phyloP scores from a whole-genome alignment of 176 grass and related monocot genomes.

The Musa beccarii region DNA sequence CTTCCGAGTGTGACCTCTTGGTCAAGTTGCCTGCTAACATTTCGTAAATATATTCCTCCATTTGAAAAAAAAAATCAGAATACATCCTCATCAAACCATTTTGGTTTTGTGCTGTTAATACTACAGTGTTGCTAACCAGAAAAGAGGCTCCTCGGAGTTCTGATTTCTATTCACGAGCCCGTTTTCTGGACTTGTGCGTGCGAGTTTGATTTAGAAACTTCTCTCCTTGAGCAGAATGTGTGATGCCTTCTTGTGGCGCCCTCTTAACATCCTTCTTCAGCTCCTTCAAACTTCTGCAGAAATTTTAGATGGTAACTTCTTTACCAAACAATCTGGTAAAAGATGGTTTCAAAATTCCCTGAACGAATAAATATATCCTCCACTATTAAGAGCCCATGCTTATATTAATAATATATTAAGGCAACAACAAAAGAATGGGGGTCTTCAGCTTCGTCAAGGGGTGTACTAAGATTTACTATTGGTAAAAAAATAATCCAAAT shows the following conservation, averaged over 20 bases:
- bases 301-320: background rate
- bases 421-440: too few species aligned
- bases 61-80: too few species aligned
- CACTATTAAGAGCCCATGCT: background rate
- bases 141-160: background rate
- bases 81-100: too few species aligned
- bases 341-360: too few species aligned
- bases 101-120: too few species aligned
- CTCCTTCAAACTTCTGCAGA: background rate
- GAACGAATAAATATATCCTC: background rate
- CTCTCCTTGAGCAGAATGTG: background rate
- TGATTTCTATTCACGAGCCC: background rate
- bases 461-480: background rate
- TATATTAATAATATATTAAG: background rate
- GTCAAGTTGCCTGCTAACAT: too few species aligned
- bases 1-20: too few species aligned
- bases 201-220: background rate
- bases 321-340: background rate
- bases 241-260: background rate
- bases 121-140: too few species aligned
- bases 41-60: too few species aligned
- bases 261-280: background rate
- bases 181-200: conserved; percentile 3
- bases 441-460: too few species aligned
- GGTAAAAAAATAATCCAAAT: background rate